Conservation (phyloP, 495 filamentous ascomycete species). For the Articulospora tetracladia region DNA sequence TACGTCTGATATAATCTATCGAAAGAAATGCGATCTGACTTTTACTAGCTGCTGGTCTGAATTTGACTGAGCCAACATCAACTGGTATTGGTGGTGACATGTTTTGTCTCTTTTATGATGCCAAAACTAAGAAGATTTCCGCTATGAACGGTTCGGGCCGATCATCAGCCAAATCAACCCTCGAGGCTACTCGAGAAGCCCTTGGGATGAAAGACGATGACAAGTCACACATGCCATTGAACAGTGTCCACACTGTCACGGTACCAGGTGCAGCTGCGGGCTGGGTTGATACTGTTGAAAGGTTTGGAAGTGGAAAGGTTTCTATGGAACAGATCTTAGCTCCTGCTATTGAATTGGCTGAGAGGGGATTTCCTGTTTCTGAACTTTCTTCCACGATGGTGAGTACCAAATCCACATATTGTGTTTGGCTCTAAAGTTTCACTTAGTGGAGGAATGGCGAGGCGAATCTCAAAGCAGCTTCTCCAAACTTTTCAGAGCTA, state of each 20-base stretch:
- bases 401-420: conserved; percentile 29
- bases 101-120: conserved; percentile 94
- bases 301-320: conserved; percentile 86
- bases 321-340: conserved; percentile 71
- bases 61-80: conserved; percentile 88
- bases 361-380: conserved; percentile 86
- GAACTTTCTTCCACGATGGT: conserved; percentile 73
- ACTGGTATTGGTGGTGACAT: conserved; percentile 98
- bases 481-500: conserved; percentile 82
- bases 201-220: conserved; percentile 63
- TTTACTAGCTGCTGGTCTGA: conserved; percentile 69
- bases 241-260: conserved; percentile 75
- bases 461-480: conserved; percentile 56
- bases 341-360: conserved; percentile 82
- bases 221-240: conserved; percentile 64
- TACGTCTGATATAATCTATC: conserved; percentile 19
- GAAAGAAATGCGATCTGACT: conserved; percentile 10
- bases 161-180: conserved; percentile 61
- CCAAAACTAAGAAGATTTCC: conserved; percentile 73
- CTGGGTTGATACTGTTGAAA: conserved; percentile 89
- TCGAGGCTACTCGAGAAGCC: conserved; percentile 65
- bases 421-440: not conserved
- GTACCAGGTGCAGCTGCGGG: conserved; percentile 90
- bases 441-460: conserved; percentile 66
- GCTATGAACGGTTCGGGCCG: conserved; percentile 91